Percentiles rank a stretch among this genome's conserved stretches.
phyloP scores from a whole-genome alignment of 805 yeast species.

The Saccharomycopsis synnaedendra region DNA sequence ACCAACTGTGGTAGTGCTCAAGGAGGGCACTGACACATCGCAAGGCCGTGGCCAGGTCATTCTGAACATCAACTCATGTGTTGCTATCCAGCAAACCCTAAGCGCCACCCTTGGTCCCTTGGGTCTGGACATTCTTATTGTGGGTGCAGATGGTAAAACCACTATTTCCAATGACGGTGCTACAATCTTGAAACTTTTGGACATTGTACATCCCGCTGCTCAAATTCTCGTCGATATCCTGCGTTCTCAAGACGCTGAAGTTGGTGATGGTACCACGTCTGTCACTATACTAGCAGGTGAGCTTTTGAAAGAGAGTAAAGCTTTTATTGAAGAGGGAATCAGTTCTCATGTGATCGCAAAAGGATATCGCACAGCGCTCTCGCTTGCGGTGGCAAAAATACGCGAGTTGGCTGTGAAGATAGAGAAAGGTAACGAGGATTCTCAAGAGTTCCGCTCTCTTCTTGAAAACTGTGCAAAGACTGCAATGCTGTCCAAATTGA shows the following conservation, averaged over 20 bases:
- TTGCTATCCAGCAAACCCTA: constrained; percentile 93
- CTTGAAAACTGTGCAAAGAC: constrained; percentile 83
- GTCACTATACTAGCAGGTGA: constrained; percentile 94
- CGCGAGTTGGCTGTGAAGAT: constrained; percentile 68
- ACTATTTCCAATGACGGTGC: constrained; percentile 99
- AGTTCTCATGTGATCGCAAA: constrained; percentile 81
- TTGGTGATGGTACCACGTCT: constrained; percentile 97
- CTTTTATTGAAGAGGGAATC: constrained; percentile 92
- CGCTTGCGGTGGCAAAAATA: constrained; percentile 62
- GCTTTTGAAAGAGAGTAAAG: constrained; percentile 78
- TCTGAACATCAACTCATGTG: constrained; percentile 91
- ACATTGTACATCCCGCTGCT: constrained; percentile 98
- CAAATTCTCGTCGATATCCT: constrained; percentile 90
- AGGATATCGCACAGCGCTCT: constrained; percentile 77
- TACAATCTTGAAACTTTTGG: constrained; percentile 81
- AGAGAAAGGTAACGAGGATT: constrained; percentile 25
- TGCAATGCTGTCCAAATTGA: constrained; percentile 93
- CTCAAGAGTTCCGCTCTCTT: constrained; percentile 52
- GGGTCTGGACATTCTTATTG: constrained; percentile 91
- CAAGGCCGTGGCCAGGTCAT: constrained; percentile 96
- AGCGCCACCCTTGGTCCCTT: constrained; percentile 94
- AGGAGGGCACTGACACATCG: constrained; percentile 95
- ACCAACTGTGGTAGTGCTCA: constrained; percentile 95
- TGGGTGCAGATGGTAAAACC: constrained; percentile 70
- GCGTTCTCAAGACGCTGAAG: constrained; percentile 94